Conservation (phyloP, 2,329 filamentous ascomycete genomes). For the Aspergillus transmontanensis region DNA sequence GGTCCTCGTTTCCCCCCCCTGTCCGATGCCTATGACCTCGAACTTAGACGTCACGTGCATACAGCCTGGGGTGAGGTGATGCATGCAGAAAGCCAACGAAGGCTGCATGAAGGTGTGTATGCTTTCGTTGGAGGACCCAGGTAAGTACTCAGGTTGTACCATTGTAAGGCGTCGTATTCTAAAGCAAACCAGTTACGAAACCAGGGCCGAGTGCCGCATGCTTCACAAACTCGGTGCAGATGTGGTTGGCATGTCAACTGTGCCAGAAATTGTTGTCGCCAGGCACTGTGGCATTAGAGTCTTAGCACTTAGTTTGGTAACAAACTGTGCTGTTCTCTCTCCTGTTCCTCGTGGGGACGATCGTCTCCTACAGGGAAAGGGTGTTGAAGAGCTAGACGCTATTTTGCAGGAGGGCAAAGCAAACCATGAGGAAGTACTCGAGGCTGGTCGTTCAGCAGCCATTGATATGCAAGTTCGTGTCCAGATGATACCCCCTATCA, state of each 20-base stretch:
- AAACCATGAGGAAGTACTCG: constrained; percentile 66
- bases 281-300: constrained; percentile 66
- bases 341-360: constrained; percentile 62
- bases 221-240: constrained; percentile 64
- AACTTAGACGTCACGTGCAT: constrained; percentile 60
- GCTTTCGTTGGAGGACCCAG: constrained; percentile 66
- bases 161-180: background rate
- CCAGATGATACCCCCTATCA: background rate
- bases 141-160: constrained; percentile 37
- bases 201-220: constrained; percentile 66
- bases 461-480: constrained; percentile 62
- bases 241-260: constrained; percentile 71
- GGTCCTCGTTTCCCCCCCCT: constrained; percentile 65
- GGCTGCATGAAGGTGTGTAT: constrained; percentile 66
- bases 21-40: constrained; percentile 67
- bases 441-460: constrained; percentile 62
- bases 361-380: constrained; percentile 53
- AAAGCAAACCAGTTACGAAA: constrained; percentile 57
- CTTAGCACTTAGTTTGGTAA: constrained; percentile 67
- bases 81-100: constrained; percentile 49
- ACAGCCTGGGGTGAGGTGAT: constrained; percentile 57
- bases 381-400: constrained; percentile 53
- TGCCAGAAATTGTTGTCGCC: constrained; percentile 68
- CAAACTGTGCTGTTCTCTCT: constrained; percentile 64
- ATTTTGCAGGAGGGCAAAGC: constrained; percentile 63